Evolutionary conservation across 2,329 filamentous ascomycete genomes (phyloP), one percentile per base, ranked within the genome.

Genomic region (Fusarium tricinctum): DNA sequence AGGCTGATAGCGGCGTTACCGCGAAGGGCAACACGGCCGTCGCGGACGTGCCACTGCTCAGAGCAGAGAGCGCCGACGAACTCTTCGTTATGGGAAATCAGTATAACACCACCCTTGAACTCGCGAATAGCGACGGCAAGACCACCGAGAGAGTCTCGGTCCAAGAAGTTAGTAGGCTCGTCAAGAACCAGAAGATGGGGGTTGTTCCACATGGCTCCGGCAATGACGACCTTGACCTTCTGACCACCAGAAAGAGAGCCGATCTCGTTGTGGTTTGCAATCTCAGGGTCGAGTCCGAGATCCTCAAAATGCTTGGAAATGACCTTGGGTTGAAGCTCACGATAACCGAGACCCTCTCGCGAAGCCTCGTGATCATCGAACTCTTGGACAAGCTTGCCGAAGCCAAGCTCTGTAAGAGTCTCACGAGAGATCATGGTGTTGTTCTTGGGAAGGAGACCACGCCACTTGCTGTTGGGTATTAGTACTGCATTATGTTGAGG

Each of bases 11-110:
- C 90, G 3, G 90, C 82, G 77, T 90, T 89, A 73, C 93, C 93
- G 78, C 93, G 93, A 81, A 94, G 91, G 4, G 93, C 92, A 64
- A 99, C 91, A 49, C 91, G 90, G 3, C 96, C 96, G 74, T 95
- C 93, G 56, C 89, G 90, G 70, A 99, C 93, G 80, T 97, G 92
- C 92, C 96, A 97, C 81, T 98, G 94, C 84, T 99, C 97, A 6
- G 92, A 92, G 81, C 96, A 96, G 13, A 99, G 89, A 5, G 95
- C 95, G 62, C 95, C 94, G 51, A 99, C 94, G 76, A 99, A 99
- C 80, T 99, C 96, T 78, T 98, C 94, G 87, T 99, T 98, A 83
- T 99, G 96, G 66, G 94, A 97, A 81, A 99, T 99, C 90, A 99
- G 97, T 69, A 99, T 94, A 3, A 99, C 96, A 80, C 96, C 96